Evolutionary conservation across 2,329 filamentous ascomycete species (phyloP).

Genomic region (Aspergillaceae sp.): DNA sequence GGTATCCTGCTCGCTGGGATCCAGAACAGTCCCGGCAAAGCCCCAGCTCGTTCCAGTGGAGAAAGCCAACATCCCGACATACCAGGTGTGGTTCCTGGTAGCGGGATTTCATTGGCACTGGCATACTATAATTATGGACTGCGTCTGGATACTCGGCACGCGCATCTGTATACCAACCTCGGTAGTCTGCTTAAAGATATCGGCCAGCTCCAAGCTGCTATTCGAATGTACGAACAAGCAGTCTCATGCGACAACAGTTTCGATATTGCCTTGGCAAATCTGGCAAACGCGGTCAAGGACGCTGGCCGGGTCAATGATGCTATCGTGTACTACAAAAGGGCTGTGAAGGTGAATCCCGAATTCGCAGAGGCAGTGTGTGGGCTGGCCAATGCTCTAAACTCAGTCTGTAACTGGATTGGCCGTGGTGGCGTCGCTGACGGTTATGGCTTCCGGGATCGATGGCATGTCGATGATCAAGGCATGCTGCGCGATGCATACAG

Average conservation of each 20-base stretch:
- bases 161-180: slow-evolving; percentile 92
- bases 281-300: slow-evolving; percentile 97
- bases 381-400: slow-evolving; percentile 87
- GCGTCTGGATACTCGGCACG: slow-evolving; percentile 75
- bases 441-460: slow-evolving; percentile 68
- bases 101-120: slow-evolving; percentile 77
- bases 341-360: slow-evolving; percentile 83
- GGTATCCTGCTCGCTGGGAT: slow-evolving; percentile 94
- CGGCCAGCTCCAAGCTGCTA: slow-evolving; percentile 81
- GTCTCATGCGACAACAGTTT: slow-evolving; percentile 89
- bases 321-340: slow-evolving; percentile 82
- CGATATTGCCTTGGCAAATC: slow-evolving; percentile 90
- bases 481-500: slow-evolving; percentile 68
- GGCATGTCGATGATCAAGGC: slow-evolving; percentile 82
- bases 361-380: slow-evolving; percentile 97
- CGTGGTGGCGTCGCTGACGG: slow-evolving; percentile 76
- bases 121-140: slow-evolving; percentile 95
- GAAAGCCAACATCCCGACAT: slow-evolving; percentile 45
- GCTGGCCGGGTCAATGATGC: slow-evolving; percentile 87
- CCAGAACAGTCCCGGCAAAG: slow-evolving; percentile 55
- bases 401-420: slow-evolving; percentile 88
- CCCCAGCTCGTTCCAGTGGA: slow-evolving; percentile 22
- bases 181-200: slow-evolving; percentile 95
- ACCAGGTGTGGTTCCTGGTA: slow-evolving; percentile 74
- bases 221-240: slow-evolving; percentile 94